Base-by-base conservation (phyloP, 2,329 filamentous ascomycete species). In the Xylariaceae sp. region DNA sequence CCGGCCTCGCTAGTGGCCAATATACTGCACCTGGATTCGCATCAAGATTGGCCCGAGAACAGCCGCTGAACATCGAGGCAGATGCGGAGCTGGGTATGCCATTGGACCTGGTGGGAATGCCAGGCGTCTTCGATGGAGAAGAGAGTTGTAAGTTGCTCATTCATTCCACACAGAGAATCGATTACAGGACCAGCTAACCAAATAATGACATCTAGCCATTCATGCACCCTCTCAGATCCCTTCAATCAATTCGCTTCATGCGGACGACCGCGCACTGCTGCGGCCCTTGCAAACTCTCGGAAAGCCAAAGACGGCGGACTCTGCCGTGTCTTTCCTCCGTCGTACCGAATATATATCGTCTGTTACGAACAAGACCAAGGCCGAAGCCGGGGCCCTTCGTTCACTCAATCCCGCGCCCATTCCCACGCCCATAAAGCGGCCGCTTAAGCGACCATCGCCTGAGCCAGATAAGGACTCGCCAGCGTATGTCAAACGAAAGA, bases 11-110 rank as follows among this genome's bases (percentile, higher is more conserved):
- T 41, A 88, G 85, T 63, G 87, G 87, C 56, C 88, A 95, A 70
- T 97, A 96, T 73, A 95, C 94, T 34, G 89, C 86, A 3, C 89
- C 94, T 1, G 86, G 86, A 27, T 99, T 95, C 75, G 91, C 91
- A 32, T 94, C 91, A 45, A 85, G 90, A 60, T 77, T 99, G 63
- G 90, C 89, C 19, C 81, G 92, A 67, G 91, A 96, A 67, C 94
- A 97, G 75, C 89, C 92, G 50, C 78, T 96, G 47, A 97, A 96
- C 68, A 94, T 99, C 58, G 94, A 99, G 73, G 91, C 91, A 32
- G 94, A 99, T 81, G 94, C 91, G 6, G 94, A 99, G 76, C 81
- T 97, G 64, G 94, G 94, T 55, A 97, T 99, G 94, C 91, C 91
- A 56, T 84, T 99, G 68, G 92, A 97, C 70, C 75, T 99, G 63